Evolutionary conservation across 129 eudicot species (phyloP).

Genomic region (sunflower (Helianthus annuus)): DNA sequence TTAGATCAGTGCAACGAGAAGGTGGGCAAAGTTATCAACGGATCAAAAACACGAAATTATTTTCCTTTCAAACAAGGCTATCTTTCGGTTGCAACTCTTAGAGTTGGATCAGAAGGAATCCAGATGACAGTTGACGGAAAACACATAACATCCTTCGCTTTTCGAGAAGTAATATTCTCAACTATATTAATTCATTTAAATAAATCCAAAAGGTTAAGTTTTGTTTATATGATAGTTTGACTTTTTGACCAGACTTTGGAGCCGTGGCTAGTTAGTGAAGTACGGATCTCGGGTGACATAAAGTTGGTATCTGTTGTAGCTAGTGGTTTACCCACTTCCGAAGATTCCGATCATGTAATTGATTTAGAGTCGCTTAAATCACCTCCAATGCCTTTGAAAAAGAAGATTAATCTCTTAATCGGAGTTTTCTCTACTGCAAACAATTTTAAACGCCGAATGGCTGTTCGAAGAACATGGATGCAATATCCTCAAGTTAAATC

Average conservation of each 20-base stretch:
- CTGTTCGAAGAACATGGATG: constrained; percentile 98
- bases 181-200: not conserved
- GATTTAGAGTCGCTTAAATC: constrained; percentile 86
- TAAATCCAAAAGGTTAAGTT: not conserved
- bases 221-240: constrained; percentile 2
- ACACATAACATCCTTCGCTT: constrained; percentile 90
- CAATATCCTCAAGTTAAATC: constrained; percentile 81
- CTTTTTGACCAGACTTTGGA: constrained; percentile 65
- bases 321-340: constrained; percentile 94
- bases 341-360: constrained; percentile 72
- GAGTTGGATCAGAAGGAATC: constrained; percentile 94
- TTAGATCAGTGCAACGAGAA: constrained; percentile 73
- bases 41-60: constrained; percentile 54
- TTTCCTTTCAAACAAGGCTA: constrained; percentile 90
- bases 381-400: constrained; percentile 57
- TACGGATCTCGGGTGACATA: constrained; percentile 85
- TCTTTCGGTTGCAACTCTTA: constrained; percentile 89
- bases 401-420: constrained; percentile 61
- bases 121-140: constrained; percentile 99
- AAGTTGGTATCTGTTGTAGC: constrained; percentile 81
- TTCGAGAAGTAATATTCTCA: constrained; percentile 69
- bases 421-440: constrained; percentile 96
- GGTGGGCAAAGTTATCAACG: constrained; percentile 70
- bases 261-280: constrained; percentile 95
- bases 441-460: constrained; percentile 93